phyloP scores from a whole-genome alignment of 164 flowering plant species.

The Liriodendron chinense region DNA sequence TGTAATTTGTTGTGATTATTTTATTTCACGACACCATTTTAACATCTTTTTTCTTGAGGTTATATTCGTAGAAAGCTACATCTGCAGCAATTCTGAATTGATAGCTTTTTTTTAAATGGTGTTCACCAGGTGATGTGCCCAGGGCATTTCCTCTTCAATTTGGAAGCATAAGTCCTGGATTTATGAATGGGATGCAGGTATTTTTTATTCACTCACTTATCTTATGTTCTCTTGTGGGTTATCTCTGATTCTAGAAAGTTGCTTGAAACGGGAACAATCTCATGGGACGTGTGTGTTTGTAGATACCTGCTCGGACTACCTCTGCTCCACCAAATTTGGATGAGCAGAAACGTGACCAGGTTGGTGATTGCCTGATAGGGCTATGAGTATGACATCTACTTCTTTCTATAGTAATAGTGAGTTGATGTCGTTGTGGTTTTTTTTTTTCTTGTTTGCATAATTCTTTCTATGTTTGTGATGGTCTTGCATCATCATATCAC shows the following conservation, averaged over 20 bases:
- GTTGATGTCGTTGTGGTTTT: neutral
- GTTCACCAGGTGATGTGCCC: slow-evolving; percentile 48
- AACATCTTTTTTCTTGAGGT: neutral
- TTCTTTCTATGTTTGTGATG: neutral
- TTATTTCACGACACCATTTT: neutral
- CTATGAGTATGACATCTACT: neutral
- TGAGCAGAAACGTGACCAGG: slow-evolving; percentile 89
- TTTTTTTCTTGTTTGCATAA: neutral
- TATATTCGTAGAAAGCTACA: neutral
- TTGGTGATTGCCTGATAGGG: slow-evolving; percentile 18
- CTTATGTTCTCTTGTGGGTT: neutral
- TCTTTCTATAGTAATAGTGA: neutral
- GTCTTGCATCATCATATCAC: neutral
- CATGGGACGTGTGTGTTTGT: slow-evolving; percentile 9
- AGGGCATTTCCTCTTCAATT: slow-evolving; percentile 19
- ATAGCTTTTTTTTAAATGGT: neutral
- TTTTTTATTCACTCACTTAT: neutral
- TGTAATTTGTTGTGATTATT: neutral
- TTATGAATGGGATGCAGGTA: slow-evolving; percentile 28
- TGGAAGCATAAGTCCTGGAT: slow-evolving; percentile 21
- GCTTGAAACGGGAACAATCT: neutral
- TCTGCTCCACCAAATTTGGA: slow-evolving; percentile 96
- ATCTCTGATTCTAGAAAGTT: neutral
- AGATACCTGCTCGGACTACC: slow-evolving; percentile 94
- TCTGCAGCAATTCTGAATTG: neutral